Evolutionary conservation across 768 basidiomycete genomes (phyloP).

Genomic region (Suillus brevipes): DNA sequence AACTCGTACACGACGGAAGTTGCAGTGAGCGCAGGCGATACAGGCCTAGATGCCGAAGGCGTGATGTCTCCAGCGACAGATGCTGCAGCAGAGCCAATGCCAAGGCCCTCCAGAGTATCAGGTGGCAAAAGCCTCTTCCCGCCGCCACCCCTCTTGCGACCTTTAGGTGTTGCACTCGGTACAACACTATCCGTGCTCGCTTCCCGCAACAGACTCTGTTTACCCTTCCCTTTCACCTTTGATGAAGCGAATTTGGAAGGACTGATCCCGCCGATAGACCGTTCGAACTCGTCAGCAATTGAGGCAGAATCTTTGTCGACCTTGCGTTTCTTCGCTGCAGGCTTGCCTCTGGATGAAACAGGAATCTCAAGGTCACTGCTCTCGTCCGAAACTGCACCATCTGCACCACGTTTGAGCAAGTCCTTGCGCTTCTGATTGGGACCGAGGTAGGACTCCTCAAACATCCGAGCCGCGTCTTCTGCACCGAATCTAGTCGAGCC

Average conservation of each 20-base stretch:
- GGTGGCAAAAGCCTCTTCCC: slow-evolving; percentile 57
- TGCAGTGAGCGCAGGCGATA: slow-evolving; percentile 59
- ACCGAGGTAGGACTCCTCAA: slow-evolving; percentile 57
- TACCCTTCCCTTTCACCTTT: slow-evolving; percentile 54
- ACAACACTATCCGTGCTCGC: slow-evolving; percentile 55
- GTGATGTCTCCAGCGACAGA: slow-evolving; percentile 69
- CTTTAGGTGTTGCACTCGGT: slow-evolving; percentile 45
- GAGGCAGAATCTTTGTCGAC: slow-evolving; percentile 44
- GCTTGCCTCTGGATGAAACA: slow-evolving; percentile 37
- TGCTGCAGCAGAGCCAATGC: slow-evolving; percentile 48
- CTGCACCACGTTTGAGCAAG: slow-evolving; percentile 49
- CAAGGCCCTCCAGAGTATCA: slow-evolving; percentile 50
- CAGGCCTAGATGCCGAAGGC: slow-evolving; percentile 66
- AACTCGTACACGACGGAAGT: slow-evolving; percentile 70
- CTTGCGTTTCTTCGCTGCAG: slow-evolving; percentile 62
- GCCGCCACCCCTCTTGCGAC: slow-evolving; percentile 54
- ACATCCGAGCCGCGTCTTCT: slow-evolving; percentile 58
- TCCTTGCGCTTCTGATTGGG: slow-evolving; percentile 44
- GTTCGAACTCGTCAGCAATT: slow-evolving; percentile 51
- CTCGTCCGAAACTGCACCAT: slow-evolving; percentile 54
- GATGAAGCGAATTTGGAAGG: slow-evolving; percentile 36
- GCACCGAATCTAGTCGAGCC: slow-evolving; percentile 32
- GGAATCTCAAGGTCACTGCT: slow-evolving; percentile 58
- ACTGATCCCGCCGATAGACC: slow-evolving; percentile 39
- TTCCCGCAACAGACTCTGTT: slow-evolving; percentile 48